Evolutionary conservation across 139 green algal species (phyloP), one percentile per base, ranked within the genome.

Genomic region (Chlorella vulgaris): DNA sequence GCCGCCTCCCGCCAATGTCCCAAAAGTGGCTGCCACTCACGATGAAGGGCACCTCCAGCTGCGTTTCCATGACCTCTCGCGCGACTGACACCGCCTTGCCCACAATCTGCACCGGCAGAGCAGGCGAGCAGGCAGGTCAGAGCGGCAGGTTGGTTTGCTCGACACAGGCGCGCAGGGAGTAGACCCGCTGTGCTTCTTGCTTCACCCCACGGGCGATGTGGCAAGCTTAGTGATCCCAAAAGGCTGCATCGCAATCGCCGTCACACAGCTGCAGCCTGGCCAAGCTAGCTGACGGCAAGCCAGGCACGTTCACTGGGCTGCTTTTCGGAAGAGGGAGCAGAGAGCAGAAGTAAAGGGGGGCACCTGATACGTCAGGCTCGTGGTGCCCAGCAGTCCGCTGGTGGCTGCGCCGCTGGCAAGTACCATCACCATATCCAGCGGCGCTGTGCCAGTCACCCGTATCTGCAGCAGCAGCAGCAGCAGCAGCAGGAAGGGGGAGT

Each of bases 341-440:
- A n/a, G n/a, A n/a, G n/a, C n/a, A n/a, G n/a, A n/a, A n/a, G n/a
- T n/a, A n/a, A n/a, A n/a, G n/a, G 36, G 2, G 24, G 18, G 19
- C 53, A 60, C 74, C 74, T 80, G 74, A n/a, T 80, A 80, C 6
- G 74, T 80, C 5, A 80, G 74, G 0, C 31, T 55, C 55, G 74
- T 71, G 28, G 58, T 70, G 55, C 74, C 74, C 58, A 80, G 74
- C n/a, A 80, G 74, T 18, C 74, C 74, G 7, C 38, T 61, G 28
- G 38, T 39, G n/a, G 74, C 58, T 3, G 38, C 36, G 1, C 74
- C 74, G 31, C 38, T 61, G 74, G 38, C 19, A 13, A 80, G 39
- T 31, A 60, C 74, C 58, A 80, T 58, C 8, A 69, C 26, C 26
- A 80, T 26, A 28, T 80, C 74, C 28, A 80, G 28, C 1, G 74